A percentile compares a stretch with the other conserved stretches of the same genome.
These are phyloP conservation scores for Asterella californica DNA, from an alignment of 225 moss, liverwort and hornwort genomes.

Conservation along the genomic window DNA sequence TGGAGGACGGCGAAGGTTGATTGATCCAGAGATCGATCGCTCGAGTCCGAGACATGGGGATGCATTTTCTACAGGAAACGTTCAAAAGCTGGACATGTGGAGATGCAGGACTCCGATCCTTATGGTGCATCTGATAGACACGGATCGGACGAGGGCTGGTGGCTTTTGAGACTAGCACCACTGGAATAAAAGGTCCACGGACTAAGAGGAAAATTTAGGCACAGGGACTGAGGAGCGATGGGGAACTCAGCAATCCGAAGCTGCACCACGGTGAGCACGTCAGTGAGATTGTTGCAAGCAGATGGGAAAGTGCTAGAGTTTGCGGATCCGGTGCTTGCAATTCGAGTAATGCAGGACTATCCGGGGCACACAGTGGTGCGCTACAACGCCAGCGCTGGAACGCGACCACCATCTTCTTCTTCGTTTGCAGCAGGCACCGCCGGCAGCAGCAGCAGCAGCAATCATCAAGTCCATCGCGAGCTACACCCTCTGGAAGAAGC, in stretches of 20 bases:
- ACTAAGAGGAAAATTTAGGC: not conserved
- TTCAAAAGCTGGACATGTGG: not conserved
- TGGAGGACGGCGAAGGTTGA: not conserved
- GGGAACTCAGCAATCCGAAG: not conserved
- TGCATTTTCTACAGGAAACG: not conserved
- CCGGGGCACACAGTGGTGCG: slow-evolving; percentile 20
- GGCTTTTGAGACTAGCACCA: not conserved
- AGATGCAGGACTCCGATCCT: not conserved
- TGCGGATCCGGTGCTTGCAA: slow-evolving; percentile 21
- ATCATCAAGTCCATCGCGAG: not conserved
- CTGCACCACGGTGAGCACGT: not conserved
- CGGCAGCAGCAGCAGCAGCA: not conserved
- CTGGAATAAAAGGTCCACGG: not conserved
- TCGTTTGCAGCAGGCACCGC: not conserved
- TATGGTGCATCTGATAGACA: not conserved
- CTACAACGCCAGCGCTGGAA: not conserved
- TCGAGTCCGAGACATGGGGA: not conserved
- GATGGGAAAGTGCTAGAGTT: slow-evolving; percentile 28
- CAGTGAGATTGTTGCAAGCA: slow-evolving; percentile 18
- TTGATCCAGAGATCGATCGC: not conserved
- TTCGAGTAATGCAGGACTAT: slow-evolving; percentile 27
- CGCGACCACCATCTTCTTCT: not conserved
- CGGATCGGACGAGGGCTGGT: not conserved
- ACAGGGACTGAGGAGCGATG: not conserved
- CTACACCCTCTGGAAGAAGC: not conserved